A percentile compares a stretch with the other conserved stretches of the same genome.
Evolutionary conservation across 441 rosid species (phyloP).

Genomic region (Corymbia citriodora): DNA sequence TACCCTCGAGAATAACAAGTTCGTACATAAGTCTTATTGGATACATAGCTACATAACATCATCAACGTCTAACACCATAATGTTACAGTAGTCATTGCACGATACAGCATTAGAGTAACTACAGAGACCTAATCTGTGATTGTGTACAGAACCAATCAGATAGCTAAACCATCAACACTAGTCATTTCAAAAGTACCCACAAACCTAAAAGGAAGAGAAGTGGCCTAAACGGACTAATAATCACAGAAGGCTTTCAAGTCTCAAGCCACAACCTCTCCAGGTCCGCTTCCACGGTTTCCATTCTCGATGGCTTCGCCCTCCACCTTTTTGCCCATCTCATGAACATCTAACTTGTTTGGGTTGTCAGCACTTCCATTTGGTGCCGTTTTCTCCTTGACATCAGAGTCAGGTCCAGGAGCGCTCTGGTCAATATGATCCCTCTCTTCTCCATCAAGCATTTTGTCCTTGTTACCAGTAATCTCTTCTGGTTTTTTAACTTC

Average conservation of each 20-base stretch:
- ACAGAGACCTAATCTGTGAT: slow-evolving; percentile 23
- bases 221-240: slow-evolving; percentile 5
- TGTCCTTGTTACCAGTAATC: slow-evolving; percentile 2
- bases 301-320: slow-evolving; percentile 31
- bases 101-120: slow-evolving; percentile 6
- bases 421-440: slow-evolving; percentile 9
- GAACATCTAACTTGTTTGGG: slow-evolving; percentile 5
- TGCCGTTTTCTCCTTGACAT: slow-evolving; percentile 18
- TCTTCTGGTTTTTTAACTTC: slow-evolving; percentile 8
- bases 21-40: slow-evolving; percentile 8
- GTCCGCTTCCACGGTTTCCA: slow-evolving; percentile 20
- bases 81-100: slow-evolving; percentile 8
- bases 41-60: slow-evolving; percentile 4
- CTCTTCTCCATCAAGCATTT: slow-evolving; percentile 9
- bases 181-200: slow-evolving; percentile 2
- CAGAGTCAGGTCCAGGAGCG: slow-evolving; percentile 16
- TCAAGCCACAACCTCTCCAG: slow-evolving; percentile 24
- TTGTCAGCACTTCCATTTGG: slow-evolving; percentile 11
- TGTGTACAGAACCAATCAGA: slow-evolving; percentile 26
- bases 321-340: slow-evolving; percentile 13
- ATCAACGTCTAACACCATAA: slow-evolving; percentile 6
- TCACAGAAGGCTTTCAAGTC: slow-evolving; percentile 10
- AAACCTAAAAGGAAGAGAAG: slow-evolving; percentile 14
- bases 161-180: slow-evolving; percentile 19
- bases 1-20: neutral